Conservation (phyloP, 176 grass and related monocot species). For the Juncus inflexus region DNA sequence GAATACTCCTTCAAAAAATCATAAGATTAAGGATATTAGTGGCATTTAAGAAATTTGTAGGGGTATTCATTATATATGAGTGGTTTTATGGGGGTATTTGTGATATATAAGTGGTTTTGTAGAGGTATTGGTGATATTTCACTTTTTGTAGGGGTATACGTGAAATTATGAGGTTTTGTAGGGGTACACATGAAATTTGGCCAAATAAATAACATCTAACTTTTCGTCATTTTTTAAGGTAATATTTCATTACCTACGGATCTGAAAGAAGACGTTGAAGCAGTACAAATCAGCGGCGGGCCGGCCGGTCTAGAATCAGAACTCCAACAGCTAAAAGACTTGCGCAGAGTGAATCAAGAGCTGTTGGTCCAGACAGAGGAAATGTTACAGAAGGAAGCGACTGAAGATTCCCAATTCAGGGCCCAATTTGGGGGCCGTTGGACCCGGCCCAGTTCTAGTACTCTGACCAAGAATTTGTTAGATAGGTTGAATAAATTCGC, state of each 20-base stretch:
- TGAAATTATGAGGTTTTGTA: no score
- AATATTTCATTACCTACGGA: constrained; percentile 75
- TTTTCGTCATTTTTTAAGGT: constrained; percentile 13
- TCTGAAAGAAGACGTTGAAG: constrained; percentile 86
- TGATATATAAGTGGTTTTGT: no score
- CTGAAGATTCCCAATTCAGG: constrained; percentile 84
- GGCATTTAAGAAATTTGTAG: no score
- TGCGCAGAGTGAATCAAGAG: constrained; percentile 95
- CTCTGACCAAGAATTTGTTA: constrained; percentile 89
- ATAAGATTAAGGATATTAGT: no score
- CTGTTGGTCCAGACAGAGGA: constrained; percentile 89
- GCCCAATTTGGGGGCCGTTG: constrained; percentile 89
- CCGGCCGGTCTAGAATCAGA: constrained; percentile 75
- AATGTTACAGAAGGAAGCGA: constrained; percentile 89
- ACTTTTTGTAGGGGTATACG: no score
- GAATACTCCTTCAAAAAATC: no score
- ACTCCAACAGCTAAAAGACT: constrained; percentile 92
- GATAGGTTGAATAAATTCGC: constrained; percentile 90
- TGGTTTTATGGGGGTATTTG: no score
- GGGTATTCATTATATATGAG: no score
- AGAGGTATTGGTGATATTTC: no score
- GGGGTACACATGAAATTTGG: no score
- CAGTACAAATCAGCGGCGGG: constrained; percentile 97
- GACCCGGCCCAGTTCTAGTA: constrained; percentile 93
- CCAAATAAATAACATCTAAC: no score